Evolutionary conservation across 176 grass and related monocot genomes (phyloP).

Genomic region (Canna indica): DNA sequence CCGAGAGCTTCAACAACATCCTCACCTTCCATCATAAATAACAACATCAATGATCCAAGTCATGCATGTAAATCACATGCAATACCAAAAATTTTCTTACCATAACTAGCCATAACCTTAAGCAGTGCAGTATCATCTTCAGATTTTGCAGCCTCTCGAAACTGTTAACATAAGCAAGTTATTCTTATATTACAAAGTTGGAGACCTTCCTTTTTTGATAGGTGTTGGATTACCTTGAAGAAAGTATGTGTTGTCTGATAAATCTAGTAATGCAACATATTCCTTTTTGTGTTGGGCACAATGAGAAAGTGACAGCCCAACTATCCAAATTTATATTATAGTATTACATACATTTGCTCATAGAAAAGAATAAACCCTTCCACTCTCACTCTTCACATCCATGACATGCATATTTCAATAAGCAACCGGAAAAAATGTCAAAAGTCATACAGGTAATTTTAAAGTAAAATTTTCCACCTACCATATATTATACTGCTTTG

Average conservation of each 20-base stretch:
- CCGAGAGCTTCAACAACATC: constrained; percentile 91
- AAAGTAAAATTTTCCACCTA: no score
- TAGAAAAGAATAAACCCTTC: no score
- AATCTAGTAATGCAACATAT: not conserved
- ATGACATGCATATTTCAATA: no score
- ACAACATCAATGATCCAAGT: not conserved
- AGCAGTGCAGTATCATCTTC: constrained; percentile 57
- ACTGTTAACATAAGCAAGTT: constrained; percentile 31
- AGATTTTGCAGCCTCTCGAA: constrained; percentile 52
- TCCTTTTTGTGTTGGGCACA: not conserved
- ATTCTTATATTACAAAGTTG: not conserved
- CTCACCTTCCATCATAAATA: constrained; percentile 48
- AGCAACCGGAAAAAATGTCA: no score
- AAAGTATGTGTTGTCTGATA: not conserved
- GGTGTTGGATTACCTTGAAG: not conserved
- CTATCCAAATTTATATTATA: no score
- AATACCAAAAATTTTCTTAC: constrained; percentile 30
- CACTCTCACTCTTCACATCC: no score
- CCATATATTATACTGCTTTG: no score
- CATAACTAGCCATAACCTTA: constrained; percentile 81
- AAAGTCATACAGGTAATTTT: no score
- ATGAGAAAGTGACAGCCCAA: no score
- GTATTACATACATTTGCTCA: no score
- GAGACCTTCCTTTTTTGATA: not conserved
- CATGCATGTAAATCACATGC: not conserved